These are phyloP conservation scores for Ustilago xerochloae DNA, from an alignment of 1,284 basidiomycete genomes.

Conservation along the genomic window DNA sequence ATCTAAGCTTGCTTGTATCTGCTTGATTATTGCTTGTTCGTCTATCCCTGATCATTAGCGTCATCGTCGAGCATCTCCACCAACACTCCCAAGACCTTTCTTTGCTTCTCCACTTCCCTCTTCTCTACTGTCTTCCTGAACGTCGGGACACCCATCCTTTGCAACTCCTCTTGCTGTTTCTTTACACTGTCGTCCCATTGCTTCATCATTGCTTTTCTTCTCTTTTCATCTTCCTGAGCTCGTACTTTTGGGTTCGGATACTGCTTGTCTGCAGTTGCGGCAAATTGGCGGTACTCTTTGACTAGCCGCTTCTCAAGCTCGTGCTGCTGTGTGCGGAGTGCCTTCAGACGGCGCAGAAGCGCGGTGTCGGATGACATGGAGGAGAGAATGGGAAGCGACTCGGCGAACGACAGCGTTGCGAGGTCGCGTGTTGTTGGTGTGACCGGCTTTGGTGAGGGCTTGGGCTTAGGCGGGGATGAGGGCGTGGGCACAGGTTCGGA, in stretches of 20 bases:
- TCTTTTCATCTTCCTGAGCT: conserved; percentile 14
- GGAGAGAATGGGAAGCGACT: conserved; percentile 34
- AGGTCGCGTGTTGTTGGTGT: conserved; percentile 16
- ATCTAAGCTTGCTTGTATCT: no score
- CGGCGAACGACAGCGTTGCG: conserved; percentile 22
- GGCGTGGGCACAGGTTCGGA: conserved; percentile 1
- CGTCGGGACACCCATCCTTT: conserved; percentile 12
- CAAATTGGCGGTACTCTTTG: conserved; percentile 21
- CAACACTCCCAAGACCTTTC: conserved; percentile 23
- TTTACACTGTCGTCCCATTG: conserved; percentile 25
- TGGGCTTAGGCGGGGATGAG: background rate
- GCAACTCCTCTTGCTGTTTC: conserved; percentile 28
- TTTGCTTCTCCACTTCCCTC: conserved; percentile 22
- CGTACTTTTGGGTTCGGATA: conserved; percentile 21
- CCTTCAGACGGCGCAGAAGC: conserved; percentile 13
- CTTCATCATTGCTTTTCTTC: conserved; percentile 3
- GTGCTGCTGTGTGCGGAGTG: conserved; percentile 18
- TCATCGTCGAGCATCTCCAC: conserved; percentile 38
- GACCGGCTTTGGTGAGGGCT: conserved; percentile 1
- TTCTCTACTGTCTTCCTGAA: conserved; percentile 5
- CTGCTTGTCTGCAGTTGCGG: conserved; percentile 22
- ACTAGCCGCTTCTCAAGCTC: conserved; percentile 27
- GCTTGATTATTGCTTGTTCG: background rate
- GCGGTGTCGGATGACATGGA: conserved; percentile 15
- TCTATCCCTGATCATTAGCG: background rate